phyloP scores from a whole-genome alignment of 176 grass and related monocot species.

The Paspalum notatum region DNA sequence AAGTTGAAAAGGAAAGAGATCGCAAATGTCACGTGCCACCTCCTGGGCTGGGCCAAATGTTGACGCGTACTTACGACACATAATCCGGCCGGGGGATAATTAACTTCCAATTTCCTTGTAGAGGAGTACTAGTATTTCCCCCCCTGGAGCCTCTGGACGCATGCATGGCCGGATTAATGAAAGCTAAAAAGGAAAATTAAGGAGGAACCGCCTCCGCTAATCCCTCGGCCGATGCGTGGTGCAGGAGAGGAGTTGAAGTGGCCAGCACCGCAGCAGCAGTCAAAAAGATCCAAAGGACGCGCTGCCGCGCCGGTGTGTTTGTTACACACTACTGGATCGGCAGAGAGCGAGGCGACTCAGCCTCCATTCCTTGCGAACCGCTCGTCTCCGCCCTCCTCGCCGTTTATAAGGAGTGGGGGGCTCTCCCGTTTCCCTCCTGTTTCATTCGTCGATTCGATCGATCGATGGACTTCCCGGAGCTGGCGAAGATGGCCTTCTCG shows the following conservation, averaged over 20 bases:
- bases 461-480: slow-evolving; percentile 71
- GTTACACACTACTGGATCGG: slow-evolving; percentile 5
- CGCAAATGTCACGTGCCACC: background rate
- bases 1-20: background rate
- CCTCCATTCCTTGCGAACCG: background rate
- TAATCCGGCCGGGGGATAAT: background rate
- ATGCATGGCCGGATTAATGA: background rate
- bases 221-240: background rate
- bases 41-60: background rate
- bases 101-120: no score
- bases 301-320: slow-evolving; percentile 22
- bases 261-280: slow-evolving; percentile 9
- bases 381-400: slow-evolving; percentile 14
- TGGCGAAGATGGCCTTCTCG: slow-evolving; percentile 57
- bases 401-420: background rate
- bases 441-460: background rate
- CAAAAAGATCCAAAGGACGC: slow-evolving; percentile 18
- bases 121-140: no score
- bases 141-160: no score
- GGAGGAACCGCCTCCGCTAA: slow-evolving; percentile 10
- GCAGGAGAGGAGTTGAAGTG: slow-evolving; percentile 12
- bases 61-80: background rate
- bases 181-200: background rate
- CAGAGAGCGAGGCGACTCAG: background rate
- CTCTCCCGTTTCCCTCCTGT: slow-evolving; percentile 4